phyloP scores from a whole-genome alignment of 371 early-diverging fungal genomes.

The Mucor ambiguus region DNA sequence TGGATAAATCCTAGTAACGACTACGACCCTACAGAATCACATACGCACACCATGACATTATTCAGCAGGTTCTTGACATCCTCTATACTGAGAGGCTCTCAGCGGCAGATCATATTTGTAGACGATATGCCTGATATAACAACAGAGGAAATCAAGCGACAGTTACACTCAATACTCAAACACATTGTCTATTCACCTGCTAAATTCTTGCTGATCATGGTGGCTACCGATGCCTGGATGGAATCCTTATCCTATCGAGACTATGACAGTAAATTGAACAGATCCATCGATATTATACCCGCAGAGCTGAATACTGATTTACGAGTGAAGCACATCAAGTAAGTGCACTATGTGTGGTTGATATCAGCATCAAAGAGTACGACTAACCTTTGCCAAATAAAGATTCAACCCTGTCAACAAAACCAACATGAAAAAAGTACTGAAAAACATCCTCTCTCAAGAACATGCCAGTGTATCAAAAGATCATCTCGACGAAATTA shows the following conservation, averaged over 20 bases:
- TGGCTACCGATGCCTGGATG: constrained; percentile 25
- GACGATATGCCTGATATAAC: constrained; percentile 51
- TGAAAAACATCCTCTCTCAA: constrained; percentile 12
- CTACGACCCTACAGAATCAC: constrained; percentile 8
- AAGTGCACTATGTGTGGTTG: background rate
- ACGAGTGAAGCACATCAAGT: constrained; percentile 10
- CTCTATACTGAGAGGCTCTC: constrained; percentile 13
- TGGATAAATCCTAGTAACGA: constrained; percentile 23
- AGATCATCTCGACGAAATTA: constrained; percentile 17
- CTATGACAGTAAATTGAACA: constrained; percentile 2
- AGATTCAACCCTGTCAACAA: constrained; percentile 36
- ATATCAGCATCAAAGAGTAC: background rate
- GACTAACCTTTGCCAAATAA: background rate
- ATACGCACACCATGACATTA: background rate
- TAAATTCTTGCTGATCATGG: constrained; percentile 31
- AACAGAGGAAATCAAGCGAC: constrained; percentile 4
- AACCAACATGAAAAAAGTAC: constrained; percentile 14
- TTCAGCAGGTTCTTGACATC: constrained; percentile 15
- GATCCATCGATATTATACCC: constrained; percentile 12
- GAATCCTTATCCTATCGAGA: background rate
- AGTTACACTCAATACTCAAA: constrained; percentile 29
- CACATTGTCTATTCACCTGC: background rate
- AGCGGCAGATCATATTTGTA: constrained; percentile 36
- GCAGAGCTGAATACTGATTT: constrained; percentile 7
- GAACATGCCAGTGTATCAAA: constrained; percentile 9